Evolutionary conservation across 2,329 filamentous ascomycete species (phyloP), one percentile per base, ranked within the genome.

Genomic region (Falciphora oryzae): DNA sequence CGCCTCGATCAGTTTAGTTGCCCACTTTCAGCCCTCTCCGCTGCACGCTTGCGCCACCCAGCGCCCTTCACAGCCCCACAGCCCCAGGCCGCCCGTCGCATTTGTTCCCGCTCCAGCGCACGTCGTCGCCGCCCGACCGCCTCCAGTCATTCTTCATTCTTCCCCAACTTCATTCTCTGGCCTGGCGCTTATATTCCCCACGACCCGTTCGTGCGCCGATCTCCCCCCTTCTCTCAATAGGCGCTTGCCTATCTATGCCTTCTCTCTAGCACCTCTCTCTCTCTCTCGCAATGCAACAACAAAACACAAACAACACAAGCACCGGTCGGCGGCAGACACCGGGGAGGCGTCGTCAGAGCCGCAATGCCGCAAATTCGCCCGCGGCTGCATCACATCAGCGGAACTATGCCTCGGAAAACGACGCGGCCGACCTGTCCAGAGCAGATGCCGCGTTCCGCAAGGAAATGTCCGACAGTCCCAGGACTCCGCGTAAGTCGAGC

Each of bases 361-460:
- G 75, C 68, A 73, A 79, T 68, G 72, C 70, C 68, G 69, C 75
- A 57, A 75, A 73, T 63, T 70, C 73, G 25, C 71, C 79, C 22
- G 75, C 75, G 14, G 28, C 28, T 27, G 14, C 56, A 25, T 57
- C 56, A 25, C 38, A 44, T 11, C 80, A 80, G 66, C 86, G 83
- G 73, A 80, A 79, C n/a, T 86, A 86, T 70, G 84, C 82, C 29
- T 87, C 85, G 4, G 85, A 87, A 72, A 85, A 82, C 69, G 85
- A 87, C 25, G 61, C 32, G 38, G 29, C 27, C 61, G 61, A 63
- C 69, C 74, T 76, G 68, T 74, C 72, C 59, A 18, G 38, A 6
- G 74, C 67, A 67, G 76, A 73, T 68, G 75, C 70, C 66, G 70
- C 69, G 63, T 73, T 71, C 68, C 75, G 69, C 71, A 78, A 67